Percentiles rank a stretch among this genome's conserved stretches.
phyloP scores from a whole-genome alignment of 768 basidiomycete species.

The Cystobasidiopsis lactophilus region DNA sequence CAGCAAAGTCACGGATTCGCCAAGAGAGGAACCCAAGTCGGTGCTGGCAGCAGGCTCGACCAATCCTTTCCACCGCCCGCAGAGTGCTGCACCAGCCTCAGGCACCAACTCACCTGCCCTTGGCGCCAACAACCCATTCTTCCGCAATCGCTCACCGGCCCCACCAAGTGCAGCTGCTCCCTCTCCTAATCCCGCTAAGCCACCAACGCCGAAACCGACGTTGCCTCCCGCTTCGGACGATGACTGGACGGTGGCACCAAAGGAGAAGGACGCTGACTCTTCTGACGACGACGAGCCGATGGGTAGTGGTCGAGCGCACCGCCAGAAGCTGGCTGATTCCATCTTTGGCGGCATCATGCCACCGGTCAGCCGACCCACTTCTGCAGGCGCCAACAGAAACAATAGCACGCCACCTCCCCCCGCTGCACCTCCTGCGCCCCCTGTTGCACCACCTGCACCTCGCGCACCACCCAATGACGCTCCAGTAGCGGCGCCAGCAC shows the following conservation, averaged over 20 bases:
- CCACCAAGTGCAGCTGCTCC: slow-evolving; percentile 3
- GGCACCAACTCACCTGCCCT: slow-evolving; percentile 24
- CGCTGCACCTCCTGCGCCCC: slow-evolving; percentile 4
- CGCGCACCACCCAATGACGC: slow-evolving; percentile 22
- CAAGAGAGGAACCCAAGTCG: slow-evolving; percentile 10
- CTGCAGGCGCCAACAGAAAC: slow-evolving; percentile 21
- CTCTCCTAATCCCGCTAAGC: slow-evolving; percentile 16
- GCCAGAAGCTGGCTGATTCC: slow-evolving; percentile 50
- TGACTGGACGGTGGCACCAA: slow-evolving; percentile 35
- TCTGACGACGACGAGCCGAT: slow-evolving; percentile 59
- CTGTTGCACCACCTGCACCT: slow-evolving; percentile 16
- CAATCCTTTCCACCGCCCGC: slow-evolving; percentile 59
- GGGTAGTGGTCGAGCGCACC: slow-evolving; percentile 33
- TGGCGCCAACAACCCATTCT: slow-evolving; percentile 55
- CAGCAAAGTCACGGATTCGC: slow-evolving; percentile 16
- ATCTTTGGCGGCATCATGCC: slow-evolving; percentile 49
- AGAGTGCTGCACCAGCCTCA: slow-evolving; percentile 25
- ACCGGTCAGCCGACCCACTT: slow-evolving; percentile 24
- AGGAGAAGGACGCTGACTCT: slow-evolving; percentile 51
- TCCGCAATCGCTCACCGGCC: slow-evolving; percentile 28
- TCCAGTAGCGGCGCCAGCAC: slow-evolving; percentile 30
- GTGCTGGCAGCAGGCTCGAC: slow-evolving; percentile 25
- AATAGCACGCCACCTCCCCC: not conserved
- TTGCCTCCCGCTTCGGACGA: slow-evolving; percentile 39
- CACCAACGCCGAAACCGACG: slow-evolving; percentile 30